Evolutionary conservation across 2,329 filamentous ascomycete genomes (phyloP), one percentile per base, ranked within the genome.

Genomic region (Epichloe sylvatica): DNA sequence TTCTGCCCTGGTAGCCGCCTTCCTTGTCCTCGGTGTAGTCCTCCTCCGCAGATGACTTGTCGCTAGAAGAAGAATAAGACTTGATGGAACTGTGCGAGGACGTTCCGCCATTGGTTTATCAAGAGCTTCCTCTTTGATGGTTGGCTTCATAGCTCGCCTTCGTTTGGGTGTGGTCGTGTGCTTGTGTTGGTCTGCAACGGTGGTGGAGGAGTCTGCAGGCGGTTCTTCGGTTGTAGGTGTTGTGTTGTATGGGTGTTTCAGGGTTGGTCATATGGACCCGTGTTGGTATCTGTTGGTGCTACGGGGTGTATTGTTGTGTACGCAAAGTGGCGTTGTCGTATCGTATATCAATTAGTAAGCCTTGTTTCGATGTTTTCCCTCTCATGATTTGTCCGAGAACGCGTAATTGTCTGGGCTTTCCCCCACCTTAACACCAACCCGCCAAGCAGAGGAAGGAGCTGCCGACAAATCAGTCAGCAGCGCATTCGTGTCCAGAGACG

Each of bases 1-100:
- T 61, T n/a, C 57, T 50, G 30, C 54, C 52, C 2, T 57, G 56
- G 0, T 47, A 41, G 23, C n/a, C 13, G 23, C 42, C 51, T 17
- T 41, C 44, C 17, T 34, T 46, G 2, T 37, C 25, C 30, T 30
- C 40, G 40, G 5, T 23, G 19, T 15, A 36, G 39, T 50, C 45
- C 5, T 50, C 45, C 5, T 48, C 34, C 9, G 40, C 11, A 8
- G 33, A 37, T 15, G 30, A 36, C n/a, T 37, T 49, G 13, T 21
- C 36, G 36, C 13, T 23, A 2, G 36, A 41, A 4, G 39, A 45
- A 13, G n/a, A 45, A 13, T 21, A 46, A 5, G 40, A 51, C 19
- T 43, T 40, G 49, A 51, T 19, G 35, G 49, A 13, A 11, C 38
- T n/a, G 17, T 38, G 12, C 40, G 36, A 15, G 34, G 17, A 15